phyloP scores from a whole-genome alignment of 2,329 filamentous ascomycete genomes.

The Fulvia fulva region DNA sequence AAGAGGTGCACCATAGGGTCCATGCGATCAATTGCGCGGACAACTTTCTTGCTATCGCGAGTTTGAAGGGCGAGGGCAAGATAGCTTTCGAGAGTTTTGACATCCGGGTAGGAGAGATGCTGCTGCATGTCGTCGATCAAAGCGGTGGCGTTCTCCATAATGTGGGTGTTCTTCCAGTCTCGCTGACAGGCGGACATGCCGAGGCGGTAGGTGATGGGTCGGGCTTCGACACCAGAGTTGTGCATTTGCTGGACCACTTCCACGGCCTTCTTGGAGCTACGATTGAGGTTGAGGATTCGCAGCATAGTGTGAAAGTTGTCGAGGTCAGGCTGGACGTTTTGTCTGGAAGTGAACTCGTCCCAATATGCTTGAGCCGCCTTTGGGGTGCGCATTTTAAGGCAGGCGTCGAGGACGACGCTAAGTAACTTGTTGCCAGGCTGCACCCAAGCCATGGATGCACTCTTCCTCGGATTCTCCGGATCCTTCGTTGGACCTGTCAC shows the following conservation, averaged over 20 bases:
- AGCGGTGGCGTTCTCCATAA: constrained; percentile 60
- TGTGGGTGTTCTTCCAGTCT: constrained; percentile 71
- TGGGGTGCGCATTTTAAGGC: constrained; percentile 57
- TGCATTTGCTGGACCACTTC: constrained; percentile 50
- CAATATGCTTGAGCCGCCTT: constrained; percentile 72
- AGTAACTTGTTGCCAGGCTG: constrained; percentile 56
- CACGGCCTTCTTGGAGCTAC: constrained; percentile 60
- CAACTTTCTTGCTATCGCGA: constrained; percentile 26
- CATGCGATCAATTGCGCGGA: constrained; percentile 24
- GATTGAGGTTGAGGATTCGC: constrained; percentile 60
- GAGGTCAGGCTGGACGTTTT: constrained; percentile 65
- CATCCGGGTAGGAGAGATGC: constrained; percentile 46
- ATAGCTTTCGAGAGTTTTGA: constrained; percentile 52
- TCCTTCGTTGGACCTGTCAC: constrained; percentile 18
- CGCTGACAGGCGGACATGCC: constrained; percentile 70
- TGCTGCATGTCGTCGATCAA: constrained; percentile 63
- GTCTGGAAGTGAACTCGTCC: constrained; percentile 61
- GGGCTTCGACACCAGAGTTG: constrained; percentile 27
- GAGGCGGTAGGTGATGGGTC: constrained; percentile 59
- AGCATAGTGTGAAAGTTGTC: constrained; percentile 69
- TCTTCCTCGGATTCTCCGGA: constrained; percentile 7
- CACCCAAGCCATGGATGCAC: constrained; percentile 38
- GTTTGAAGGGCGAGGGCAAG: constrained; percentile 53
- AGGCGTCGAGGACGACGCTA: constrained; percentile 63
- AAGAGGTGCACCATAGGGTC: constrained; percentile 23